Conservation (phyloP, 768 basidiomycete species). For the Zangia roseola region DNA sequence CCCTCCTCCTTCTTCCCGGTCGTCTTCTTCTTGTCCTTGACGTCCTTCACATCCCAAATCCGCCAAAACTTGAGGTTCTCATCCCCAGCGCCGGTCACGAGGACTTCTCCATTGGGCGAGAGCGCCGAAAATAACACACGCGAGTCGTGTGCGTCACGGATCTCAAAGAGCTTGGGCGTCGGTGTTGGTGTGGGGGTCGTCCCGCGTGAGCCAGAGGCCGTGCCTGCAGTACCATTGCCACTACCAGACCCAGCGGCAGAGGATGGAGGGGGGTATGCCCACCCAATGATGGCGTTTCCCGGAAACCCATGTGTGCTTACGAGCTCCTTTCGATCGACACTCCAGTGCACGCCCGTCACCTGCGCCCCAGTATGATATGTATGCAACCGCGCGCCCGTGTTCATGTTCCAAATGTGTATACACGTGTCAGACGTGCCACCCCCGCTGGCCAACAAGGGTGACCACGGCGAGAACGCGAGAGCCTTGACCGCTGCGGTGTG, state of each 20-base stretch:
- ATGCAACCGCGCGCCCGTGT: slow-evolving; percentile 89
- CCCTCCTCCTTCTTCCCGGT: slow-evolving; percentile 35
- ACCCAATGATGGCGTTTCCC: slow-evolving; percentile 77
- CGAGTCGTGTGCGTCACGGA: slow-evolving; percentile 91
- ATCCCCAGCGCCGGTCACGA: slow-evolving; percentile 90
- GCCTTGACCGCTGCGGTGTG: slow-evolving; percentile 90
- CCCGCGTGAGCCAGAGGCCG: slow-evolving; percentile 10
- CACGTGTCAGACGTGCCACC: slow-evolving; percentile 94
- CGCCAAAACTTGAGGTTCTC: slow-evolving; percentile 98
- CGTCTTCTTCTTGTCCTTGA: slow-evolving; percentile 33
- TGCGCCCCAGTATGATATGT: slow-evolving; percentile 86
- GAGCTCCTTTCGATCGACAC: slow-evolving; percentile 85
- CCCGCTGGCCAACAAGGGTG: slow-evolving; percentile 85
- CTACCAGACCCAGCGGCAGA: slow-evolving; percentile 63
- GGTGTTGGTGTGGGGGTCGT: slow-evolving; percentile 15
- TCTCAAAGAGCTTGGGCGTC: slow-evolving; percentile 40
- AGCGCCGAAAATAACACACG: slow-evolving; percentile 84
- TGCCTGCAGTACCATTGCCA: slow-evolving; percentile 29
- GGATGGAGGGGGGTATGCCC: slow-evolving; percentile 65
- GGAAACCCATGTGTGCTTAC: slow-evolving; percentile 95
- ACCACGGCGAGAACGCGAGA: slow-evolving; percentile 97
- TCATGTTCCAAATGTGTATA: slow-evolving; percentile 88
- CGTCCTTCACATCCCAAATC: slow-evolving; percentile 64
- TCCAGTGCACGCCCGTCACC: slow-evolving; percentile 88
- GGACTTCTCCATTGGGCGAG: slow-evolving; percentile 86